These are phyloP conservation scores for Jasminum sambac DNA, from an alignment of 257 asterid genomes.

Conservation along the genomic window DNA sequence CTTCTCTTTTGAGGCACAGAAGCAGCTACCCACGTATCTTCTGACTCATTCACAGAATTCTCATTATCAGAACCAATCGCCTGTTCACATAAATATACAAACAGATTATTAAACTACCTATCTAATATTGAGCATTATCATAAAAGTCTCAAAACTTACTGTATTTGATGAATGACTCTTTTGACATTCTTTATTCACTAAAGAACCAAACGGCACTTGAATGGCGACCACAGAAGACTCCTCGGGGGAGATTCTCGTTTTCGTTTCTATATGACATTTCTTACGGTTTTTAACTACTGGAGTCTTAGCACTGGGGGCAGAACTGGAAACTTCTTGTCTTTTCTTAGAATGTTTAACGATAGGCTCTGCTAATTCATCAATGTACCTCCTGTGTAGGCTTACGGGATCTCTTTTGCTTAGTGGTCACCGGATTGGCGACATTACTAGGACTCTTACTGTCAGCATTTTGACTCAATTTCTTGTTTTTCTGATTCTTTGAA, in stretches of 20 bases:
- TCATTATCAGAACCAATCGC: slow-evolving; percentile 30
- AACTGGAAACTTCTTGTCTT: slow-evolving; percentile 45
- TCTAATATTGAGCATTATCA: neutral
- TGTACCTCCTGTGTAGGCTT: slow-evolving; percentile 91
- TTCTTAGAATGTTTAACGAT: slow-evolving; percentile 37
- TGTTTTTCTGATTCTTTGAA: slow-evolving; percentile 39
- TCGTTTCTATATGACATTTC: slow-evolving; percentile 43
- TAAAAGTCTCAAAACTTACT: slow-evolving; percentile 28
- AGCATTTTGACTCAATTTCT: slow-evolving; percentile 30
- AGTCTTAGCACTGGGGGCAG: slow-evolving; percentile 44
- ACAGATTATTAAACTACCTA: neutral
- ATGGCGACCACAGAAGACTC: slow-evolving; percentile 69
- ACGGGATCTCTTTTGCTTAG: slow-evolving; percentile 69
- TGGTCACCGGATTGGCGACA: slow-evolving; percentile 25
- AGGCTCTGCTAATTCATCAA: slow-evolving; percentile 71
- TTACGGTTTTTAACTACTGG: slow-evolving; percentile 45
- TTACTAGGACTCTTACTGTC: slow-evolving; percentile 28
- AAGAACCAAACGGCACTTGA: slow-evolving; percentile 92
- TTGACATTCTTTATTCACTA: slow-evolving; percentile 51
- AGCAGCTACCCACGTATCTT: slow-evolving; percentile 12
- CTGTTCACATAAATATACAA: slow-evolving; percentile 28
- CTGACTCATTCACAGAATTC: neutral
- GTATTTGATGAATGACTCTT: slow-evolving; percentile 29
- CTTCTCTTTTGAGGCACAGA: slow-evolving; percentile 23
- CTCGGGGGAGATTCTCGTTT: slow-evolving; percentile 40